phyloP scores from a whole-genome alignment of 2,329 filamentous ascomycete species.

The Verticillium albo-atrum region DNA sequence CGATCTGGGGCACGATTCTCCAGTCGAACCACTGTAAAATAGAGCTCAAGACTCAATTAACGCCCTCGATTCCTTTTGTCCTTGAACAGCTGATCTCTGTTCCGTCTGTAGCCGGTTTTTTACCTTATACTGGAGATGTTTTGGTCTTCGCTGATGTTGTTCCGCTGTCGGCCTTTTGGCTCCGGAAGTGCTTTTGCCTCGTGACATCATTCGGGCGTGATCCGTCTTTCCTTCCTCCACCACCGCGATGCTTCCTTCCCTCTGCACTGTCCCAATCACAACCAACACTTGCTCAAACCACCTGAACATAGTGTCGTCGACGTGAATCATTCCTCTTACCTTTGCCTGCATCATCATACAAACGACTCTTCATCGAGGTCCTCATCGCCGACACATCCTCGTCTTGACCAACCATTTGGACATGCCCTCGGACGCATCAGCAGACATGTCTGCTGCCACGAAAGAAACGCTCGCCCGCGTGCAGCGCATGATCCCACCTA shows the following conservation, averaged over 20 bases:
- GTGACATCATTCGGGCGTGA: background rate
- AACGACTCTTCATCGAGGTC: too few relatives aligned
- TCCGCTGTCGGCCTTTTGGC: background rate
- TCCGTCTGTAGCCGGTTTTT: background rate
- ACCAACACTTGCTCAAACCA: too few relatives aligned
- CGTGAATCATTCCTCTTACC: too few relatives aligned
- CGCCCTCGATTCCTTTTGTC: conserved; percentile 58
- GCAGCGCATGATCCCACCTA: conserved; percentile 85
- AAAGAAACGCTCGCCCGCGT: conserved; percentile 75
- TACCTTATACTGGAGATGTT: background rate
- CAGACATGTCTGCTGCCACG: conserved; percentile 63
- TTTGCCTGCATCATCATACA: too few relatives aligned
- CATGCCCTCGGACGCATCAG: conserved; percentile 13
- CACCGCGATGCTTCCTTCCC: background rate
- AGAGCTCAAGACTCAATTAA: conserved; percentile 58
- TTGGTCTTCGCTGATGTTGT: background rate
- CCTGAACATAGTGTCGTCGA: too few relatives aligned
- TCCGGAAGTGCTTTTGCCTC: background rate
- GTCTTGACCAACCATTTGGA: background rate
- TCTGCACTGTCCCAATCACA: too few relatives aligned
- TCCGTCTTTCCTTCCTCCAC: background rate
- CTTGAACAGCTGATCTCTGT: conserved; percentile 16
- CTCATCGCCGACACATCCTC: background rate
- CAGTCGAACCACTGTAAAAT: conserved; percentile 57
- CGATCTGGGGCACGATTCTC: conserved; percentile 32